A percentile compares a stretch with the other conserved stretches of the same genome.
These are phyloP conservation scores for Bimuria novae-zelandiae DNA, from an alignment of 2,329 filamentous ascomycete species.

Conservation along the genomic window DNA sequence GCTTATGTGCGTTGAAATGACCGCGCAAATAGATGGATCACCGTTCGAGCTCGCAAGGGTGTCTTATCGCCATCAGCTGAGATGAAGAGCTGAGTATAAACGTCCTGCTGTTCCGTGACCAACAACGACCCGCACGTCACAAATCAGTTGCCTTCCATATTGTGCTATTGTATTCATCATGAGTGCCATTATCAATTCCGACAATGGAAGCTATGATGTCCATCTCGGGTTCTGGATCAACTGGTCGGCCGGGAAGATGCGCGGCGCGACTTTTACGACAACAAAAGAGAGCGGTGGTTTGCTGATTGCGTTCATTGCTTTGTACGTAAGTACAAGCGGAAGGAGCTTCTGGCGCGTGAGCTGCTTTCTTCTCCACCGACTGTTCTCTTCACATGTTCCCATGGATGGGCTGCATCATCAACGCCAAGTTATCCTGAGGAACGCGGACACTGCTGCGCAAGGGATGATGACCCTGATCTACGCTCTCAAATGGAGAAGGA, in stretches of 20 bases:
- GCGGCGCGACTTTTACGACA: conserved; percentile 38
- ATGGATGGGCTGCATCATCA: conserved; percentile 36
- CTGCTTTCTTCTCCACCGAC: conserved; percentile 32
- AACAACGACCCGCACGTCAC: no score
- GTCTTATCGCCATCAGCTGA: no score
- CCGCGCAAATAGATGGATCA: no score
- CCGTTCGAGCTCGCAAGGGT: no score
- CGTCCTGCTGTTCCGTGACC: no score
- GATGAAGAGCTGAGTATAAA: no score
- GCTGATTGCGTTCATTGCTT: conserved; percentile 37
- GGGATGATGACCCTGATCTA: no score
- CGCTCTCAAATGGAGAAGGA: no score
- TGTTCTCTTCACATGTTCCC: conserved; percentile 12
- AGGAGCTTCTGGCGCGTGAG: conserved; percentile 34
- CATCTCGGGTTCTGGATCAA: conserved; percentile 3
- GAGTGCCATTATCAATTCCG: neutral
- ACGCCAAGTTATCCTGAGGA: conserved; percentile 35
- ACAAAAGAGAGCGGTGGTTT: conserved; percentile 28
- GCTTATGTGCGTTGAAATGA: no score
- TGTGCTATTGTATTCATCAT: neutral
- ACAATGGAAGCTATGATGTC: neutral
- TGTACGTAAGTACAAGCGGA: conserved; percentile 33
- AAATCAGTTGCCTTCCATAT: no score
- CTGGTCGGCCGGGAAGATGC: conserved; percentile 20
- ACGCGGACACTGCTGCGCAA: conserved; percentile 26